Conservation (phyloP, 1,139 yeast species). For the Meyerozyma carpophila region DNA sequence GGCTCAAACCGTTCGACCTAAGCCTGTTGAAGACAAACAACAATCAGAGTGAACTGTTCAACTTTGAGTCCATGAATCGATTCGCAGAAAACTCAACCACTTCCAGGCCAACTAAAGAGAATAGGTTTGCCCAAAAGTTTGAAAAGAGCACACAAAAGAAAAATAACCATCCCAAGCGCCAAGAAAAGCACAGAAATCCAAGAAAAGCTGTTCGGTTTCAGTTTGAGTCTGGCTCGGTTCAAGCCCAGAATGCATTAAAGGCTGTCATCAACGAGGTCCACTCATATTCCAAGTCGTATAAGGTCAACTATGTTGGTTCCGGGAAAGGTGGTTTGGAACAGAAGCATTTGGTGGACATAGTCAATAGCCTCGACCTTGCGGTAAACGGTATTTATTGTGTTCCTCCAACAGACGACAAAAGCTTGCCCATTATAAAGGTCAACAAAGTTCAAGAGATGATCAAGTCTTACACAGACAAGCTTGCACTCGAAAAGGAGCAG, state of each 20-base stretch:
- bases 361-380: slow-evolving; percentile 25
- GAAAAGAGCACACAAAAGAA: neutral
- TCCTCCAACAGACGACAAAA: slow-evolving; percentile 15
- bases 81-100: neutral
- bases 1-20: neutral
- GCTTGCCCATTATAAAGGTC: slow-evolving; percentile 24
- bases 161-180: neutral
- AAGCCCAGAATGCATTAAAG: slow-evolving; percentile 26
- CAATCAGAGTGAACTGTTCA: neutral
- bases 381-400: slow-evolving; percentile 26
- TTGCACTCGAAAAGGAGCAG: slow-evolving; percentile 28
- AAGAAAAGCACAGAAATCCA: slow-evolving; percentile 4
- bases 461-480: slow-evolving; percentile 23
- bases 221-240: slow-evolving; percentile 16
- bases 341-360: slow-evolving; percentile 24
- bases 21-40: neutral
- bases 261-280: slow-evolving; percentile 25
- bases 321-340: slow-evolving; percentile 17
- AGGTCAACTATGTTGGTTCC: slow-evolving; percentile 24
- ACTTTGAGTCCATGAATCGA: neutral
- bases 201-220: slow-evolving; percentile 11
- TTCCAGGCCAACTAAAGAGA: neutral
- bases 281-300: slow-evolving; percentile 15
- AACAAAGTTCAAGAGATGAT: slow-evolving; percentile 30
- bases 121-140: slow-evolving; percentile 1